Base-by-base conservation (phyloP, 257 asterid genomes). In the Cynanchum wilfordii region DNA sequence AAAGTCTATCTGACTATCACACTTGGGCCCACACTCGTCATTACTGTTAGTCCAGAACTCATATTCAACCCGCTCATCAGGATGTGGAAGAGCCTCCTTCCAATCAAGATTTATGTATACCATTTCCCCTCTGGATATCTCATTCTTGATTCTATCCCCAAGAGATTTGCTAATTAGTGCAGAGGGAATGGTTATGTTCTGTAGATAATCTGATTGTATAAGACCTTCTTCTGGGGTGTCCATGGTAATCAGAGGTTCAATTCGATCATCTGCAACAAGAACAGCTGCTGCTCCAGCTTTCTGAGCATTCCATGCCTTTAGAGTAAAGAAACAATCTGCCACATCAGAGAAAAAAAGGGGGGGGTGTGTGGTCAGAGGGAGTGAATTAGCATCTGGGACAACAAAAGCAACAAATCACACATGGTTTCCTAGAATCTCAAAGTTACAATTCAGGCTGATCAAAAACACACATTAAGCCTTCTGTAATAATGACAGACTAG, bases 71-170 rank as follows among this genome's bases (percentile, higher is more conserved):
- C 98, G 87, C 70, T 93, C 98, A 76, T 93, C 98, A 27, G 98
- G 98, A 81, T 93, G 97, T 0, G 98, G 98, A 74, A 93, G 97
- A 74, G 97, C 88, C 85, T 93, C 98, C 76, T 90, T 85, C 98
- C 98, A 93, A 78, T 93, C 98, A 79, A 93, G 96, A 78, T 86
- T 86, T 75, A 93, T 75, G 82, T 44, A 86, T 47, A 93, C 97
- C 92, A 90, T 87, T 74, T 87, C 89, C 49, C 93, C 95, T 42
- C 84, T 84, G 0, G 92, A 71, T 42, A 93, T 54, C 73, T 81
- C 88, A 22, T 83, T 86, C 78, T 90, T 93, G 75, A 93, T 87
- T 68, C 73, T 85, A 71, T 93, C 98, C 70, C 97, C 97, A 38
- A 93, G 95, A 27, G 84, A 85, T 84, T 89, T 84, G 87, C 88